These are phyloP conservation scores for Sordariomycetes sp. DNA, from an alignment of 2,329 filamentous ascomycete species.

Conservation along the genomic window DNA sequence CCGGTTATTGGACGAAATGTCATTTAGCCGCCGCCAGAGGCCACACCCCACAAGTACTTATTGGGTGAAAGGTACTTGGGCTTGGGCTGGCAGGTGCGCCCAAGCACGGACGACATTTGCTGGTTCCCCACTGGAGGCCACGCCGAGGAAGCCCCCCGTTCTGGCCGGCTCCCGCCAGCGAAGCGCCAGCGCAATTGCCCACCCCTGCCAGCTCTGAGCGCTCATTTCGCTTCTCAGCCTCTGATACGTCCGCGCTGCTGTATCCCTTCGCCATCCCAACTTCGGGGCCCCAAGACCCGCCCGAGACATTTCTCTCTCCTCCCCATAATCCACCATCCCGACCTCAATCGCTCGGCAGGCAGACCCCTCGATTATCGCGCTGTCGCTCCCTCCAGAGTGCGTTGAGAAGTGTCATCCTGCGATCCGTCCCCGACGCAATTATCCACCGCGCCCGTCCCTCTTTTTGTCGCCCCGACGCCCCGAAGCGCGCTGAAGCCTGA, in stretches of 20 bases:
- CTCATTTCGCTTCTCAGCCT: constrained; percentile 6
- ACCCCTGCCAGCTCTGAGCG: background rate
- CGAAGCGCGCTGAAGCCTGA: constrained; percentile 2
- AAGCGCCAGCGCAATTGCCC: constrained; percentile 3
- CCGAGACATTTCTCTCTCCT: constrained; percentile 5
- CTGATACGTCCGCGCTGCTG: constrained; percentile 3
- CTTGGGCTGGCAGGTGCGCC: background rate
- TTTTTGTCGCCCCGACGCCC: background rate
- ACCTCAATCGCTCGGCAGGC: background rate
- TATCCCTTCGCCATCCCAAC: constrained; percentile 1
- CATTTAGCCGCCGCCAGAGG: background rate
- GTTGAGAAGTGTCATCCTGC: background rate
- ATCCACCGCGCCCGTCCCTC: background rate
- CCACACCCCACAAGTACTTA: background rate
- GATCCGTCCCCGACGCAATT: background rate
- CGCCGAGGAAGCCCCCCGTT: background rate
- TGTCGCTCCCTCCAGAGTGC: constrained; percentile 1
- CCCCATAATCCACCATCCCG: background rate
- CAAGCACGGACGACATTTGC: background rate
- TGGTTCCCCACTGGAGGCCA: background rate
- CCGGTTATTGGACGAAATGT: background rate
- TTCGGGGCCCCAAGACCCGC: constrained; percentile 1
- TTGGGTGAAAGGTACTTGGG: background rate
- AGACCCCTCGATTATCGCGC: constrained; percentile 2
- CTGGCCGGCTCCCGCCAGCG: background rate